Percentiles rank a stretch among this genome's conserved stretches.
Evolutionary conservation across 2,329 filamentous ascomycete species (phyloP).

Genomic region (Cercospora nicotianae): DNA sequence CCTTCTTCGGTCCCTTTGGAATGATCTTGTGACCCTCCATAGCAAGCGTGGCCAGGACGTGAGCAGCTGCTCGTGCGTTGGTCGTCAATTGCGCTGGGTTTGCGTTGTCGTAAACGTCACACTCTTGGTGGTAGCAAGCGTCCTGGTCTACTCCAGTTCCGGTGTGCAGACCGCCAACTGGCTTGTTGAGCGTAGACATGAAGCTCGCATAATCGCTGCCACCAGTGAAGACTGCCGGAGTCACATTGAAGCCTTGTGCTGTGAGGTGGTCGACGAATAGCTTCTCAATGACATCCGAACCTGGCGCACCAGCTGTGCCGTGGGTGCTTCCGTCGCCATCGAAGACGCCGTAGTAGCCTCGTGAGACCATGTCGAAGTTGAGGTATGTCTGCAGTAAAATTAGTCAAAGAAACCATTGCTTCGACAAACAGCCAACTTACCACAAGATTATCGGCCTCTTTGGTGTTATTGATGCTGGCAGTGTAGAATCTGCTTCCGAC

Average conservation of each 20-base stretch:
- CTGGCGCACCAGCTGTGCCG: conserved; percentile 15
- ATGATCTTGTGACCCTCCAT: conserved; percentile 19
- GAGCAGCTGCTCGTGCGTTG: conserved; percentile 11
- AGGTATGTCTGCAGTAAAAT: conserved; percentile 55
- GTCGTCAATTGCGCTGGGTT: conserved; percentile 40
- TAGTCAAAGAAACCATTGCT: neutral
- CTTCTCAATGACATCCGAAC: conserved; percentile 24
- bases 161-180: conserved; percentile 24
- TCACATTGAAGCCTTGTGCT: conserved; percentile 24
- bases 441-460: conserved; percentile 62
- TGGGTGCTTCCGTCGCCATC: conserved; percentile 44
- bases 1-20: conserved; percentile 9
- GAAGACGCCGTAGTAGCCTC: conserved; percentile 11
- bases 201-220: conserved; percentile 28
- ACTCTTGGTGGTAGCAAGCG: conserved; percentile 41
- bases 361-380: conserved; percentile 12
- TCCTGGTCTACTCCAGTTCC: conserved; percentile 43
- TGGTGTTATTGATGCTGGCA: conserved; percentile 33
- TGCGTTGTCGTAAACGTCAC: conserved; percentile 45
- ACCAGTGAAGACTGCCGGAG: conserved; percentile 24
- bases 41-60: conserved; percentile 21
- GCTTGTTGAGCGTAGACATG: conserved; percentile 24
- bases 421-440: conserved; percentile 60
- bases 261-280: conserved; percentile 24
- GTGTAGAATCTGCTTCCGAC: conserved; percentile 62